Conservation (phyloP, 768 basidiomycete genomes). For the Hypholoma sublateritium region DNA sequence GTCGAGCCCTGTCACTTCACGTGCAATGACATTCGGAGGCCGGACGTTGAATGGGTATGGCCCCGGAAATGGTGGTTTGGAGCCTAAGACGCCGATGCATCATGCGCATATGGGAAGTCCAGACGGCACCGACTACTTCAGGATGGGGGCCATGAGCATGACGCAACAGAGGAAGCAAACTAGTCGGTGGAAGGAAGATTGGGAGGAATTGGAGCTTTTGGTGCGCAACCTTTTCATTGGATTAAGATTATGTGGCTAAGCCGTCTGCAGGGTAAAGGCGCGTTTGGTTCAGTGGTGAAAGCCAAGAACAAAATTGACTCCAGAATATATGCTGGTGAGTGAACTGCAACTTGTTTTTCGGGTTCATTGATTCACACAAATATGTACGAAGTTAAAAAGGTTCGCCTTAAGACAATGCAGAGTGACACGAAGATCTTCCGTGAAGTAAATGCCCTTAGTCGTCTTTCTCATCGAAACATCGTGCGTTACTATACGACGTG, state of each 20-base stretch:
- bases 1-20: conserved; percentile 3
- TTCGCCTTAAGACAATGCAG: conserved; percentile 74
- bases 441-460: conserved; percentile 87
- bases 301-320: conserved; percentile 87
- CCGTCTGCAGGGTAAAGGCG: conserved; percentile 72
- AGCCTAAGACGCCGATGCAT: conserved; percentile 52
- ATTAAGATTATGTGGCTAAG: neutral
- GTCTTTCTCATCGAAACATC: conserved; percentile 85
- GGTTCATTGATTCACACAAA: neutral
- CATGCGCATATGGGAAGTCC: conserved; percentile 50
- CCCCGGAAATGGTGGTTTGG: conserved; percentile 17
- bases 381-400: conserved; percentile 72
- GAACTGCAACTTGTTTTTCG: neutral
- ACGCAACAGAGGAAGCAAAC: conserved; percentile 39
- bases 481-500: conserved; percentile 92
- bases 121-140: conserved; percentile 60
- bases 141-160: conserved; percentile 34
- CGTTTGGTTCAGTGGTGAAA: conserved; percentile 93
- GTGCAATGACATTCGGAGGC: conserved; percentile 1
- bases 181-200: conserved; percentile 91
- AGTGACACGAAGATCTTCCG: conserved; percentile 87
- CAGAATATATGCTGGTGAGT: conserved; percentile 77
- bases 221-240: conserved; percentile 34
- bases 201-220: conserved; percentile 88
- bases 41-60: neutral